Evolutionary conservation across 306 rosid species (phyloP), one percentile per base, ranked within the genome.

Genomic region (Prosopis cineraria): DNA sequence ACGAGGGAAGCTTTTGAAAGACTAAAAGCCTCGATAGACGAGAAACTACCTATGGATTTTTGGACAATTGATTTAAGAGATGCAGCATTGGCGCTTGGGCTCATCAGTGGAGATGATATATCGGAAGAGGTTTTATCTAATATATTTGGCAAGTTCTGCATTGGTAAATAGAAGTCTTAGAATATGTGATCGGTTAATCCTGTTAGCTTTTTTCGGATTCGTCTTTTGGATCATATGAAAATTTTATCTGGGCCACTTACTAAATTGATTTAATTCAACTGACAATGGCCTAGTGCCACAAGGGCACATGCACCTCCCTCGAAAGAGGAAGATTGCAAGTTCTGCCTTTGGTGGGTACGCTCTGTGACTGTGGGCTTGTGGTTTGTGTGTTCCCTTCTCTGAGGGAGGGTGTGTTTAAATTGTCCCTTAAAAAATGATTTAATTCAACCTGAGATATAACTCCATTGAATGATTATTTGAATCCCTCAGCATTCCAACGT

Each of bases 61-160:
- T 95, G 97, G 98, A 92, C 98, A 14, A 89, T 95, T 74, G 98
- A 95, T 88, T 83, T 95, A 86, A 92, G 91, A 80, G 97, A 90
- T 62, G 98, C 95, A 19, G 92, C 89, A 11, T 63, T 92, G 77
- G 92, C 98, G 75, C 97, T 95, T 50, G 97, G 98, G 71, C 93
- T 89, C 81, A 90, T 95, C 60, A 89, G 88, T 79, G 99, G 98
- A 83, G 99, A 93, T 55, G 98, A 95, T 87, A 89, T 95, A 60
- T 91, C 96, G 3, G 99, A 93, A 75, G 99, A 93, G 83, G 91
- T 95, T 78, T 86, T 93, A 68, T 82, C 97, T 66, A 92, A 91
- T 82, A 95, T 95, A 76, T 95, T 95, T 83, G 86, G 87, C 33
- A 67, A 67, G 52, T 67, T 67, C 52, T 67, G 72, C 40, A 67